Percentiles rank a stretch among this genome's conserved stretches.
Conservation (phyloP, 352 stramenopile species). For the Elongisporangium prolatum region DNA sequence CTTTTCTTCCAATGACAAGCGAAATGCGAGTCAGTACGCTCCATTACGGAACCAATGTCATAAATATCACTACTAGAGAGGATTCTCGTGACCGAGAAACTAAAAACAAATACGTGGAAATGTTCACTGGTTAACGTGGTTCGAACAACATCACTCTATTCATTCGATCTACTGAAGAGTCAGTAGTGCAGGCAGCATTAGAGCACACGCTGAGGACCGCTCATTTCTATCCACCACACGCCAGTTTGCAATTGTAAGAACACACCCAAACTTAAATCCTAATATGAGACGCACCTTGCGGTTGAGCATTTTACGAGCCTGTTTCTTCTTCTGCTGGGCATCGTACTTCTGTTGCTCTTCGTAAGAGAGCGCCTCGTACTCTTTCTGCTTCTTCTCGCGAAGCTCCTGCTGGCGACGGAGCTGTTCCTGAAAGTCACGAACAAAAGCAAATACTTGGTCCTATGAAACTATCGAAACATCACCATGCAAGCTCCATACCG, state of each 20-base stretch:
- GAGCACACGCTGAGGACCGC: neutral
- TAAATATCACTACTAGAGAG: too few species aligned
- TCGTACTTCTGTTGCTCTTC: constrained; percentile 79
- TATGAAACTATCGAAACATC: too few species aligned
- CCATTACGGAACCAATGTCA: neutral
- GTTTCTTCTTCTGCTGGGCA: constrained; percentile 62
- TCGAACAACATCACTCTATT: neutral
- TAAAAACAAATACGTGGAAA: neutral
- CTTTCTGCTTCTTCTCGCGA: constrained; percentile 74
- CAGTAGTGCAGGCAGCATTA: neutral
- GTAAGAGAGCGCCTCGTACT: constrained; percentile 77
- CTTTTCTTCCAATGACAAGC: constrained; percentile 1
- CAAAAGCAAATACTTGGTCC: too few species aligned
- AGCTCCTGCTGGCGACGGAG: constrained; percentile 40
- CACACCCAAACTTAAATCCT: neutral
- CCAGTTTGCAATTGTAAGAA: neutral
- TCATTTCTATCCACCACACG: too few species aligned
- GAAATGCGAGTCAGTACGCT: neutral
- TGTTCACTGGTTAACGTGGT: neutral
- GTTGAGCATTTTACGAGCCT: constrained; percentile 58
- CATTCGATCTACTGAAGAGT: neutral
- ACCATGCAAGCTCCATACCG: constrained; percentile 18
- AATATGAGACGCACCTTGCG: constrained; percentile 40
- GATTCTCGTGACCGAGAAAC: too few species aligned
- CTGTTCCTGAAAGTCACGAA: constrained; percentile 28